Evolutionary conservation across 768 basidiomycete species (phyloP).

Genomic region (Kwoniella bestiolae): DNA sequence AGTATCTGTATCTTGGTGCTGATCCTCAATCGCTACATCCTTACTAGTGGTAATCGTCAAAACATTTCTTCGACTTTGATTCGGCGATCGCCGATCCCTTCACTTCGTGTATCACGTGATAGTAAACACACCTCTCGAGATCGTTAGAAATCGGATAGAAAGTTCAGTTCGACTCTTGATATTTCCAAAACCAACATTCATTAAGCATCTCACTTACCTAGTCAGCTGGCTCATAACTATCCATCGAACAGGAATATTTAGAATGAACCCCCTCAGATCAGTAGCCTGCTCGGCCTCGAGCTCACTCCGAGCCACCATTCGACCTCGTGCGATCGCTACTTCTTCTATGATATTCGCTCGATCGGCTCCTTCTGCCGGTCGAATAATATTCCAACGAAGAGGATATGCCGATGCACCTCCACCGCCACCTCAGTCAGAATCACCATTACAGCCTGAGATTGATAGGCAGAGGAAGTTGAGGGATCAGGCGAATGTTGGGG

Average conservation of each 20-base stretch:
- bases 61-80: background rate
- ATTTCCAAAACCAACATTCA: no score
- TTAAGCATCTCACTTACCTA: no score
- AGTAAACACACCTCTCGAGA: background rate
- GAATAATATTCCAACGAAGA: constrained; percentile 12
- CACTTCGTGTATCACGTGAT: background rate
- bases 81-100: constrained; percentile 1
- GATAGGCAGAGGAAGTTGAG: constrained; percentile 20
- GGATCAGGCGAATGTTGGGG: constrained; percentile 48
- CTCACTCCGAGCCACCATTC: constrained; percentile 8
- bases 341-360: background rate
- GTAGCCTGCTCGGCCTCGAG: constrained; percentile 10
- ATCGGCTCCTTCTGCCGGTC: background rate
- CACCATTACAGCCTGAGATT: constrained; percentile 15
- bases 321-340: background rate
- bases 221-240: no score
- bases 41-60: background rate
- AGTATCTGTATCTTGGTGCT: background rate
- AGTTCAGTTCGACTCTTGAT: no score
- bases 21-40: background rate
- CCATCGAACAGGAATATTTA: no score
- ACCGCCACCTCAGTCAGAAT: constrained; percentile 1
- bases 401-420: constrained; percentile 17
- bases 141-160: constrained; percentile 4
- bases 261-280: constrained; percentile 16